Percentiles rank a stretch among this genome's conserved stretches.
phyloP scores from a whole-genome alignment of 2,329 filamentous ascomycete species.

The Daldinia eschscholtzii region DNA sequence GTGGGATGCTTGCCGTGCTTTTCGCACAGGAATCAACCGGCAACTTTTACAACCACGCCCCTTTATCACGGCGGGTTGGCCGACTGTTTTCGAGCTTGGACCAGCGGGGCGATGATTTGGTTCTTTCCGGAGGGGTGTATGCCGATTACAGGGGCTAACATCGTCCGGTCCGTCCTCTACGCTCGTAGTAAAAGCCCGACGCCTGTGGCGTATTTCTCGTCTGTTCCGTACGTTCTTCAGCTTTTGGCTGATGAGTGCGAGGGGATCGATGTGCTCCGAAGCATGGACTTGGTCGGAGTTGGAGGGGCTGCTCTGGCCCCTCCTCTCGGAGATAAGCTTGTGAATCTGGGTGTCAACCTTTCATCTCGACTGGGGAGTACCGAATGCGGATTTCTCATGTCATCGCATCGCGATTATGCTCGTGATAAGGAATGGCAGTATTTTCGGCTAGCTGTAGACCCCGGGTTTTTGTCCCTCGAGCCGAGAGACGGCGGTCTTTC shows the following conservation, averaged over 20 bases:
- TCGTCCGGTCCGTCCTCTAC: constrained; percentile 61
- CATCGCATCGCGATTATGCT: constrained; percentile 68
- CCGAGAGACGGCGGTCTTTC: constrained; percentile 57
- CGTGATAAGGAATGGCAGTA: constrained; percentile 72
- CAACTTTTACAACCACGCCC: constrained; percentile 74
- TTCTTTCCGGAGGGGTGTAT: constrained; percentile 69
- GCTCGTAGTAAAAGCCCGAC: constrained; percentile 49
- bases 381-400: constrained; percentile 75
- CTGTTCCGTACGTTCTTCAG: constrained; percentile 70
- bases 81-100: constrained; percentile 73
- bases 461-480: constrained; percentile 60
- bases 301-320: constrained; percentile 70
- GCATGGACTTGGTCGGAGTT: constrained; percentile 72
- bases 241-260: constrained; percentile 60
- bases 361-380: constrained; percentile 74
- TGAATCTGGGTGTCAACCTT: constrained; percentile 65
- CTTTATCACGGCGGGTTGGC: constrained; percentile 75
- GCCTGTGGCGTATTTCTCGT: constrained; percentile 69
- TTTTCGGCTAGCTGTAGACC: constrained; percentile 58
- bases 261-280: constrained; percentile 59
- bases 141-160: constrained; percentile 68
- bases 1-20: constrained; percentile 67
- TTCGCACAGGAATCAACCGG: constrained; percentile 50
- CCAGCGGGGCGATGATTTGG: constrained; percentile 70
- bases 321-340: constrained; percentile 66